Percentiles rank a stretch among this genome's conserved stretches.
These are phyloP conservation scores for Fusarium foetens DNA, from an alignment of 2,329 filamentous ascomycete genomes.

Conservation along the genomic window DNA sequence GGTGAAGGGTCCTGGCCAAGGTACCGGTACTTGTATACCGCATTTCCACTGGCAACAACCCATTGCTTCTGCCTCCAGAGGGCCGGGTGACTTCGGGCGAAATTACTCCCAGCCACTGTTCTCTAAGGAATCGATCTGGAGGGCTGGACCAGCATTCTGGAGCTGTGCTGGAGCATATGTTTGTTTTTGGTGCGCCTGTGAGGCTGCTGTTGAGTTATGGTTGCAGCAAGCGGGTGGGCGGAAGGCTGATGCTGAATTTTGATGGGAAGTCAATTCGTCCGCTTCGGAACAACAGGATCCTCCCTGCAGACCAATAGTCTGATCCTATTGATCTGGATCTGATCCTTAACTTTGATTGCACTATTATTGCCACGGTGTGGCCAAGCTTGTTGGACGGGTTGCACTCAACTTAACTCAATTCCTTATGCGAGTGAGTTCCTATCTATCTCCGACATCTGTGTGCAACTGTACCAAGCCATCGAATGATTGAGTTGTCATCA, in stretches of 20 bases:
- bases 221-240: conserved; percentile 39
- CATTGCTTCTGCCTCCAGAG: conserved; percentile 8
- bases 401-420: conserved; percentile 36
- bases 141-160: conserved; percentile 27
- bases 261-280: conserved; percentile 40
- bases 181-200: conserved; percentile 20
- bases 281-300: conserved; percentile 30
- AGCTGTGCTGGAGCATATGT: conserved; percentile 13
- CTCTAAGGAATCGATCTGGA: conserved; percentile 13
- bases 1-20: conserved; percentile 33
- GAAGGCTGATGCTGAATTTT: conserved; percentile 42
- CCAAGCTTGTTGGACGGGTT: conserved; percentile 24
- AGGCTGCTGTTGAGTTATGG: conserved; percentile 45
- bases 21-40: conserved; percentile 39
- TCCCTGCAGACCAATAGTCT: conserved; percentile 18
- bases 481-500: conserved; percentile 19
- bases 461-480: conserved; percentile 1
- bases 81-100: conserved; percentile 44
- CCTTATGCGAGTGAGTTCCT: conserved; percentile 15
- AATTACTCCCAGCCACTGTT: conserved; percentile 17
- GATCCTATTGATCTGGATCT: conserved; percentile 7
- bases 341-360: conserved; percentile 19
- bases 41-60: not conserved
- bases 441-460: conserved; percentile 9
- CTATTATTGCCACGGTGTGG: conserved; percentile 36